Evolutionary conservation across 768 basidiomycete species (phyloP), one percentile per base, ranked within the genome.

Genomic region (Gloeopeniophorella convolvens): DNA sequence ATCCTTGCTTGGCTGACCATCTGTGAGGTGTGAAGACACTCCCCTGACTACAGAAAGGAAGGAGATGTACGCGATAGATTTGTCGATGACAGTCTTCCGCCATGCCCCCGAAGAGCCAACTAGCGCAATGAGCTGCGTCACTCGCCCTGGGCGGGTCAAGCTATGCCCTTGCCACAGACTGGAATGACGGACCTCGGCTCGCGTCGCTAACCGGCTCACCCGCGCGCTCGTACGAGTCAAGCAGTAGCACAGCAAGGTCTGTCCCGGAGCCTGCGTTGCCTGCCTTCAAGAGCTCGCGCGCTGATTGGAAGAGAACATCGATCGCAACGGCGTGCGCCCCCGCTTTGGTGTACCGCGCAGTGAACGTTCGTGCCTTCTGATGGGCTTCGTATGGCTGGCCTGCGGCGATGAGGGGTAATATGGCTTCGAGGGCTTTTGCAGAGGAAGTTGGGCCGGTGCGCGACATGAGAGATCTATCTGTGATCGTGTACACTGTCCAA

Each of bases 281-380:
- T 12, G 76, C 76, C 72, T 97, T 97, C 58, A 97, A 71, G 24
- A 99, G 74, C 63, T 92, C 90, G 44, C 86, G 76, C 1, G 92
- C 84, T 36, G 83, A 85, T 61, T 92, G 87, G 68, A 96, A 97
- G 42, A 97, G 80, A 4, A 98, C 87, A 65, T 94, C 86, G 66
- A 92, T 87, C 15, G 96, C 94, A 12, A 83, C 83, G 62, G 85
- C 83, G 62, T 85, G 83, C 58, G 94, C 85, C 2, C 72, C 73
- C 3, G 88, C 79, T 71, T 92, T 91, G 43, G 75, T 72, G 65
- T 90, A 90, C 60, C 94, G 78, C 3, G 93, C 83, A 4, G 91
- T 91, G 57, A 95, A 96, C 15, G 94, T 97, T 23, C 95, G 80
- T 9, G 93, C 91, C 68, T 97, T 97, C 67, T 97, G 94, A 60